Percentiles rank a stretch among this genome's conserved stretches.
phyloP scores from a whole-genome alignment of 2,329 filamentous ascomycete genomes.

The Fusarium haematococcum region DNA sequence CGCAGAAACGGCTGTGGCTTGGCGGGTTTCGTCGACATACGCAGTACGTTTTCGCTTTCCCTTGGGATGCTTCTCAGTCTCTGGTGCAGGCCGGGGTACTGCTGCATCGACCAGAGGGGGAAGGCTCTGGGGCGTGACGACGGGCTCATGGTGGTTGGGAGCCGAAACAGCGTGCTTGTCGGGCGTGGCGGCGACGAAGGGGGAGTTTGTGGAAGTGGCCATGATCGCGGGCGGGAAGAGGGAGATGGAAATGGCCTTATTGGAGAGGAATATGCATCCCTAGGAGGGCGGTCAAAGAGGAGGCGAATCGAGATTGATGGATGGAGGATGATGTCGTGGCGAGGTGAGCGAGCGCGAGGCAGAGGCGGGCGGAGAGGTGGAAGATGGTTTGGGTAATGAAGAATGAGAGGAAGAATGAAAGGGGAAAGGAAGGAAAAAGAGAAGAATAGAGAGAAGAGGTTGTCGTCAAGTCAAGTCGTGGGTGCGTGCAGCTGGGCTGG shows the following conservation, averaged over 20 bases:
- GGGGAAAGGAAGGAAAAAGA: slow-evolving; percentile 24
- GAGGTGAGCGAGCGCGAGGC: slow-evolving; percentile 2
- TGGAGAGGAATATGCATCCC: slow-evolving; percentile 43
- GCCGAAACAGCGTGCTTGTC: slow-evolving; percentile 42
- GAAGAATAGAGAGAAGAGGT: slow-evolving; percentile 37
- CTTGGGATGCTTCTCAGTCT: slow-evolving; percentile 63
- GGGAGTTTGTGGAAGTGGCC: slow-evolving; percentile 38
- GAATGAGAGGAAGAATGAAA: slow-evolving; percentile 11
- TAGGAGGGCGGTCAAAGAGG: slow-evolving; percentile 34
- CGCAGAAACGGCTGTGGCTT: not conserved
- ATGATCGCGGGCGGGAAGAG: slow-evolving; percentile 41
- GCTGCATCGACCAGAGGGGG: slow-evolving; percentile 37
- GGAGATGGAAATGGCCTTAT: slow-evolving; percentile 42
- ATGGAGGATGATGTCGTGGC: slow-evolving; percentile 4
- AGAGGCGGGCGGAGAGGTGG: not conserved
- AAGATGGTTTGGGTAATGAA: slow-evolving; percentile 1
- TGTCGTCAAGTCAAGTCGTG: slow-evolving; percentile 29
- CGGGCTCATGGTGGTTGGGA: slow-evolving; percentile 40
- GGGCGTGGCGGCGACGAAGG: slow-evolving; percentile 37
- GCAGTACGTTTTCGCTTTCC: slow-evolving; percentile 73
- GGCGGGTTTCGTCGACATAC: slow-evolving; percentile 53
- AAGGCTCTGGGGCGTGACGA: slow-evolving; percentile 36
- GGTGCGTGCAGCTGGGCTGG: slow-evolving; percentile 15
- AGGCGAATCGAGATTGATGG: slow-evolving; percentile 21
- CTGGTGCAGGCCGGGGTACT: slow-evolving; percentile 24